Conservation (phyloP, 257 asterid species). For the Nicotiana benthamiana region DNA sequence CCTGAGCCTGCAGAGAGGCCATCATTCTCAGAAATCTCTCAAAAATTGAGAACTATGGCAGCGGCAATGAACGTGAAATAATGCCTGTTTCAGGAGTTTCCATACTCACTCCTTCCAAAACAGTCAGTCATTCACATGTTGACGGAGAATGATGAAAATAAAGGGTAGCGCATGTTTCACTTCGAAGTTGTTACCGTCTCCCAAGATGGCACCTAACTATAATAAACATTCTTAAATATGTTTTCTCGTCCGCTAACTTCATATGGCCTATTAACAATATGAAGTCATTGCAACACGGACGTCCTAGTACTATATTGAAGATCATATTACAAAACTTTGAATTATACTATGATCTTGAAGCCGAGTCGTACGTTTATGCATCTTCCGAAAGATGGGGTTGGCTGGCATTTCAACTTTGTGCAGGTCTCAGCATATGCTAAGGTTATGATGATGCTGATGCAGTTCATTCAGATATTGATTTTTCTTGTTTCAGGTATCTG, state of each 20-base stretch:
- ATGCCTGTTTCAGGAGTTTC: conserved; percentile 10
- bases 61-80: conserved; percentile 93
- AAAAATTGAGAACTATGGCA: conserved; percentile 83
- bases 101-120: conserved; percentile 5
- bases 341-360: background rate
- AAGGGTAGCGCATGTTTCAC: conserved; percentile 2
- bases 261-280: background rate
- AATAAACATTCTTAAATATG: background rate
- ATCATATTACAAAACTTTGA: background rate
- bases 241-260: background rate
- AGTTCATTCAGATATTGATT: conserved; percentile 15
- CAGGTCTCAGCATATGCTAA: conserved; percentile 14
- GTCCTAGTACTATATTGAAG: background rate
- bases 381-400: background rate
- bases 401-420: conserved; percentile 6
- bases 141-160: conserved; percentile 17
- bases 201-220: background rate
- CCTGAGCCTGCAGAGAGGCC: conserved; percentile 75
- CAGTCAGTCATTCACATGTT: background rate
- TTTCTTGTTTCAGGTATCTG: conserved; percentile 19
- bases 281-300: conserved; percentile 4
- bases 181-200: background rate
- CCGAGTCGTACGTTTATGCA: background rate
- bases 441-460: conserved; percentile 12
- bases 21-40: conserved; percentile 84